A percentile compares a stretch with the other conserved stretches of the same genome.
Conservation (phyloP, 2,329 filamentous ascomycete genomes). For the Sphaceloma murrayae region DNA sequence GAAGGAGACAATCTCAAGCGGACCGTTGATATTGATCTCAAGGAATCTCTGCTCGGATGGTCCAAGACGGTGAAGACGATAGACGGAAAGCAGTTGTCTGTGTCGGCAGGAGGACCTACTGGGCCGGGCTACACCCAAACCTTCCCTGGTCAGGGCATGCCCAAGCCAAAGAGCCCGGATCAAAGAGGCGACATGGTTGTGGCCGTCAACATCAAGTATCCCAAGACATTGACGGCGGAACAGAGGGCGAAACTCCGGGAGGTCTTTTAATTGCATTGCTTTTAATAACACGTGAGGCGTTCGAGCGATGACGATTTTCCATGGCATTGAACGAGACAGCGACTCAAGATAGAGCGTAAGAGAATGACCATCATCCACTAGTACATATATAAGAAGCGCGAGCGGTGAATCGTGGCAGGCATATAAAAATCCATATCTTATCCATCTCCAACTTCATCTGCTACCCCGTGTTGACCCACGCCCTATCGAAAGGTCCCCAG, state of each 20-base stretch:
- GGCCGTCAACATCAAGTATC: conserved; percentile 88
- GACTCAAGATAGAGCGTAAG: conserved; percentile 13
- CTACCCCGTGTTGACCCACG: no score
- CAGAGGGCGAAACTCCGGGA: conserved; percentile 78
- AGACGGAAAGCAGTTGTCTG: conserved; percentile 72
- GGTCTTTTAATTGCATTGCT: conserved; percentile 49
- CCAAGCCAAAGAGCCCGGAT: conserved; percentile 77
- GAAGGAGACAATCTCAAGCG: conserved; percentile 80
- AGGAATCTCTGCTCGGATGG: conserved; percentile 94
- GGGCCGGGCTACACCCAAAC: conserved; percentile 71
- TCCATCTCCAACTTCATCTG: no score
- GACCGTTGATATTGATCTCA: conserved; percentile 71
- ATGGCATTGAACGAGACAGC: not conserved
- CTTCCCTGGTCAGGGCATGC: conserved; percentile 87
- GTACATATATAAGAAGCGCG: no score
- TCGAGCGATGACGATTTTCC: conserved; percentile 8
- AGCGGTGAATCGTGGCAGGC: no score
- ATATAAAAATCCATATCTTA: no score
- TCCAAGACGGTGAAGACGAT: conserved; percentile 84
- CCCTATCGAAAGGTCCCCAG: no score
- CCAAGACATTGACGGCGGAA: conserved; percentile 59
- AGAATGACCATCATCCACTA: no score
- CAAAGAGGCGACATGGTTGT: conserved; percentile 82
- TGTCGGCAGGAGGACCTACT: conserved; percentile 76
- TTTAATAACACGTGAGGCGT: conserved; percentile 2